Evolutionary conservation across 2,329 filamentous ascomycete species (phyloP).

Genomic region (Albophoma yamanashiensis): DNA sequence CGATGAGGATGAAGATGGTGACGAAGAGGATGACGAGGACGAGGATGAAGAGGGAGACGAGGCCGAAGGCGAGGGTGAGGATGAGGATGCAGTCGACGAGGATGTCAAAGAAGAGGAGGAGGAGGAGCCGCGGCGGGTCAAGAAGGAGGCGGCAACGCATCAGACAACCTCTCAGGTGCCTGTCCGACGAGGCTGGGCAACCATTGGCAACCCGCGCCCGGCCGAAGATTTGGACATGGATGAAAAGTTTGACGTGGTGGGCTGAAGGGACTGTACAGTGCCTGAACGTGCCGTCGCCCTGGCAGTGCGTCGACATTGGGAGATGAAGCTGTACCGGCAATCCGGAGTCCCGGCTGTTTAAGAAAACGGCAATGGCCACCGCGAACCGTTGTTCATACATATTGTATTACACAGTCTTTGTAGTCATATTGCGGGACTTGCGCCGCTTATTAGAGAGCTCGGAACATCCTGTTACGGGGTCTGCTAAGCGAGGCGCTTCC

Average conservation of each 20-base stretch:
- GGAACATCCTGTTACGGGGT: too few species aligned
- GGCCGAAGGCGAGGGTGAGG: constrained; percentile 17
- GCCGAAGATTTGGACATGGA: constrained; percentile 20
- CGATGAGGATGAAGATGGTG: constrained; percentile 38
- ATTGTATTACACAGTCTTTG: too few species aligned
- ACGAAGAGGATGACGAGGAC: constrained; percentile 28
- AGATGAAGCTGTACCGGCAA: background rate
- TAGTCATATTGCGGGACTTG: too few species aligned
- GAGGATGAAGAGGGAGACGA: constrained; percentile 27
- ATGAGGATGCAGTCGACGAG: constrained; percentile 8
- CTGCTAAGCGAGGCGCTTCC: too few species aligned
- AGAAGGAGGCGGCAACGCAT: constrained; percentile 4
- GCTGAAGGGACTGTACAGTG: background rate
- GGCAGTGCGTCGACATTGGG: background rate
- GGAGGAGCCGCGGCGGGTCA: constrained; percentile 2
- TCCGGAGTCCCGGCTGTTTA: background rate
- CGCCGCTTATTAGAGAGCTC: too few species aligned
- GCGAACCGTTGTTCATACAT: background rate
- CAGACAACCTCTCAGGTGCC: constrained; percentile 6
- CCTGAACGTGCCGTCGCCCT: background rate
- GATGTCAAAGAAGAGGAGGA: constrained; percentile 9
- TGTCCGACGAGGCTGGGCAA: constrained; percentile 20
- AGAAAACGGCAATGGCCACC: background rate
- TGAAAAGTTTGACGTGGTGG: constrained; percentile 21
- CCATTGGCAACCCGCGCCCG: constrained; percentile 13